A percentile compares a stretch with the other conserved stretches of the same genome.
phyloP scores from a whole-genome alignment of 129 eudicot genomes.

The Kitagawia praeruptora region DNA sequence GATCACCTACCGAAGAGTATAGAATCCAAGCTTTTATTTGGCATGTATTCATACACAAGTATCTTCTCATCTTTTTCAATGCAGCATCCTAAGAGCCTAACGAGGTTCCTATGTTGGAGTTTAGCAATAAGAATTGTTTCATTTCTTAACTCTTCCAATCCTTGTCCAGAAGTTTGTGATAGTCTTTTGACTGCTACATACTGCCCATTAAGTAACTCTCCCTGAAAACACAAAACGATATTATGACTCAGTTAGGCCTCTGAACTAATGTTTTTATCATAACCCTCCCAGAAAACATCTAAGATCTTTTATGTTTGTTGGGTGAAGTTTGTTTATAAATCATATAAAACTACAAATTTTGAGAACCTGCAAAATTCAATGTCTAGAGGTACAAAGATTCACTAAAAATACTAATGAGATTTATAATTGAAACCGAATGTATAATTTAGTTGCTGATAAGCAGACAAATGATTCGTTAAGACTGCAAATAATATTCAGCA shows the following conservation, averaged over 20 bases:
- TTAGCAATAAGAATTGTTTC: constrained; percentile 9
- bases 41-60: constrained; percentile 6
- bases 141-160: constrained; percentile 11
- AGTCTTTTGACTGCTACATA: constrained; percentile 10
- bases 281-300: too few species aligned
- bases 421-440: neutral
- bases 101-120: constrained; percentile 6
- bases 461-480: neutral
- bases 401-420: neutral
- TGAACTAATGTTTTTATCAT: neutral
- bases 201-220: constrained; percentile 8
- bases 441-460: neutral
- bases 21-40: constrained; percentile 6
- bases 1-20: neutral
- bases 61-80: constrained; percentile 10
- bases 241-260: neutral
- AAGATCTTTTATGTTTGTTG: neutral
- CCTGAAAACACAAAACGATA: neutral
- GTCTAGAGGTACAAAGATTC: neutral
- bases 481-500: neutral
- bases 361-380: neutral
- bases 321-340: neutral
- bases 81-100: constrained; percentile 13
- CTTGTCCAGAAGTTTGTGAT: constrained; percentile 13
- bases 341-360: neutral